Conservation (phyloP, 169 alveolate species). For the Cryptosporidium parvum region DNA sequence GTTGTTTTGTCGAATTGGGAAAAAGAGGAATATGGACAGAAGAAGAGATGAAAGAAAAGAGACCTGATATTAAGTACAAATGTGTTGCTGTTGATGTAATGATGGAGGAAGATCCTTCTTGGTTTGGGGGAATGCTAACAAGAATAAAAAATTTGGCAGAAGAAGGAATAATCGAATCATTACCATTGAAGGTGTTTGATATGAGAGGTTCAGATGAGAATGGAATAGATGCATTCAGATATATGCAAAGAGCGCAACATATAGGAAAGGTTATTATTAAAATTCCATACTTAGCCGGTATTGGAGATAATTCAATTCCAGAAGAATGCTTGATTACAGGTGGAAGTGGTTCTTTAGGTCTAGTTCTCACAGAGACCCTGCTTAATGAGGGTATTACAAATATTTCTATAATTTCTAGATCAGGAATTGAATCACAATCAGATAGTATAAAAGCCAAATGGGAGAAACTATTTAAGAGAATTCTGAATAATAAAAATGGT, state of each 20-base stretch:
- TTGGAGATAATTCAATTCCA: slow-evolving; percentile 78
- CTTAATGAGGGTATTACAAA: too few relatives aligned
- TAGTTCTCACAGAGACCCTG: slow-evolving; percentile 71
- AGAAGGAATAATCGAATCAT: slow-evolving; percentile 34
- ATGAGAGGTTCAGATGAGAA: slow-evolving; percentile 76
- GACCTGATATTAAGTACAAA: slow-evolving; percentile 51
- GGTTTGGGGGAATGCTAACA: slow-evolving; percentile 51
- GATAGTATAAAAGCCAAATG: too few relatives aligned
- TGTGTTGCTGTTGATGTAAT: slow-evolving; percentile 49
- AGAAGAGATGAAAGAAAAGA: slow-evolving; percentile 7
- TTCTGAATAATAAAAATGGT: too few relatives aligned
- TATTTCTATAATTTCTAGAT: too few relatives aligned
- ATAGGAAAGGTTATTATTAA: slow-evolving; percentile 75
- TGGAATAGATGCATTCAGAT: slow-evolving; percentile 70
- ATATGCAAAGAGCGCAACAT: slow-evolving; percentile 74
- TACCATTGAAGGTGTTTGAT: neutral
- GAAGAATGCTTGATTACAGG: slow-evolving; percentile 16
- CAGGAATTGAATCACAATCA: too few relatives aligned
- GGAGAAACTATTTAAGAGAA: too few relatives aligned
- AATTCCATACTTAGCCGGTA: slow-evolving; percentile 66
- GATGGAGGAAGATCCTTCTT: slow-evolving; percentile 32
- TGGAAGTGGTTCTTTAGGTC: slow-evolving; percentile 77
- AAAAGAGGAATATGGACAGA: slow-evolving; percentile 35
- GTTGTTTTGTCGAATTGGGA: slow-evolving; percentile 70
- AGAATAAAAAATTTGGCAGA: slow-evolving; percentile 42